Base-by-base conservation (phyloP, 768 basidiomycete species). In the Phylloporus arenicola region DNA sequence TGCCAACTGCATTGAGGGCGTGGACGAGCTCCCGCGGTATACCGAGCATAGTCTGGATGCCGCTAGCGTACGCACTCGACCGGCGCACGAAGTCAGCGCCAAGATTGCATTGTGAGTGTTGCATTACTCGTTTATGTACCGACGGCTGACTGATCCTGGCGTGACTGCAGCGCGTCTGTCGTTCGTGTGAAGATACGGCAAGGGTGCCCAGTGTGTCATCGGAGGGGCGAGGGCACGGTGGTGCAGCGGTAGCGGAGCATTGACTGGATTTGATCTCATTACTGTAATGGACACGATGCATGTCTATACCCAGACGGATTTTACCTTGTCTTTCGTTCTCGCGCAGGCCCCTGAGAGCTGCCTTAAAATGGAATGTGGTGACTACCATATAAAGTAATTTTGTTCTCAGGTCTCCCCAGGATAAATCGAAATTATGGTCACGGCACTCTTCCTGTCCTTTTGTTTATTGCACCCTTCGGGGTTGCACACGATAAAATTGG, bases 401-500 rank as follows among this genome's bases (percentile, higher is more conserved):
- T 0, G 0, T 2, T 0, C 8, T 1, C 57, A 16, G 45, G 60
- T 57, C 54, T 57, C 3, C 49, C 52, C 41, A 57, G 45, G 30
- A 60, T 39, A 63, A 60, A 52, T 16, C 58, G 57, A 43, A 60
- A 63, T 25, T 57, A 4, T 12, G 47, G 39, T 60, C 45, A 3
- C 12, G 1, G 9, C 37, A 13, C 42, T 16, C 14, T 3, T 4
- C 0, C 0, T 0, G 0, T 2, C 1, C 2, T 50, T 4, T 8
- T 1, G 0, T 0, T 2, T 8, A 57, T 31, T 81, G 83, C 83
- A 83, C 84, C 83, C 84, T 86, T 86, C 83, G 84, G 84, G 83
- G 88, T 85, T 85, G 83, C 88, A 88, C 86, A 89, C 83, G 85
- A 87, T 88, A 92, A 92, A 91, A 88, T 92, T 92, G 91, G 89